These are phyloP conservation scores for Teratosphaeria gauchensis DNA, from an alignment of 2,329 filamentous ascomycete genomes.

Conservation along the genomic window DNA sequence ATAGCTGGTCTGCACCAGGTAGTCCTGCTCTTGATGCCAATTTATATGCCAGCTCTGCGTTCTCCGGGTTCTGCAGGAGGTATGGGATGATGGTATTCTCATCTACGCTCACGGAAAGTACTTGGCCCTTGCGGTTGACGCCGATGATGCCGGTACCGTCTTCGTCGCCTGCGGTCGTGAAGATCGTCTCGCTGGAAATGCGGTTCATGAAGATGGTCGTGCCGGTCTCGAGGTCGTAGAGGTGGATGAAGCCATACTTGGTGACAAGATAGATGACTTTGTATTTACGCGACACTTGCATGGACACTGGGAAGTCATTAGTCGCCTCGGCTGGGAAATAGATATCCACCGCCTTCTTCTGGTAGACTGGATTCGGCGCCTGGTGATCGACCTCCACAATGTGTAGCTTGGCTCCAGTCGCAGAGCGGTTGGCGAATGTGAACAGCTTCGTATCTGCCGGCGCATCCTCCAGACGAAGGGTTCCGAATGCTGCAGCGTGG, in stretches of 20 bases:
- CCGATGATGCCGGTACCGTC: slow-evolving; percentile 82
- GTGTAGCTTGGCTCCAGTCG: slow-evolving; percentile 86
- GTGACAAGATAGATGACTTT: slow-evolving; percentile 95
- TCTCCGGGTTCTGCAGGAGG: slow-evolving; percentile 90
- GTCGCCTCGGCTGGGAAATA: slow-evolving; percentile 94
- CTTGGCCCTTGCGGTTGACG: slow-evolving; percentile 96
- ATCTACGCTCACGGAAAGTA: slow-evolving; percentile 86
- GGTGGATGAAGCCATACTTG: slow-evolving; percentile 97
- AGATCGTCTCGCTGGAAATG: slow-evolving; percentile 98
- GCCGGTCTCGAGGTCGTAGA: slow-evolving; percentile 94
- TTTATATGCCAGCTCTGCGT: slow-evolving; percentile 88
- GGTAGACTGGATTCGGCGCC: slow-evolving; percentile 76
- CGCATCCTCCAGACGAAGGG: slow-evolving; percentile 77
- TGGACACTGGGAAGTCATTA: slow-evolving; percentile 95
- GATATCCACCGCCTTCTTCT: slow-evolving; percentile 94
- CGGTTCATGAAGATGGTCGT: slow-evolving; percentile 99
- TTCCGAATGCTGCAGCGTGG: slow-evolving; percentile 90
- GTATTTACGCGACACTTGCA: slow-evolving; percentile 95
- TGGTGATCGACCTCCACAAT: slow-evolving; percentile 96
- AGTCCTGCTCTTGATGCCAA: slow-evolving; percentile 89
- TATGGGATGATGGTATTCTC: slow-evolving; percentile 88
- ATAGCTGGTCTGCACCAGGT: slow-evolving; percentile 87
- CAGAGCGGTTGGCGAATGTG: slow-evolving; percentile 86
- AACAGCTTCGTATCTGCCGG: slow-evolving; percentile 90
- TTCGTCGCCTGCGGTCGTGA: slow-evolving; percentile 78